phyloP scores from a whole-genome alignment of 352 stramenopile species.

The Salisapilia sapeloensis region DNA sequence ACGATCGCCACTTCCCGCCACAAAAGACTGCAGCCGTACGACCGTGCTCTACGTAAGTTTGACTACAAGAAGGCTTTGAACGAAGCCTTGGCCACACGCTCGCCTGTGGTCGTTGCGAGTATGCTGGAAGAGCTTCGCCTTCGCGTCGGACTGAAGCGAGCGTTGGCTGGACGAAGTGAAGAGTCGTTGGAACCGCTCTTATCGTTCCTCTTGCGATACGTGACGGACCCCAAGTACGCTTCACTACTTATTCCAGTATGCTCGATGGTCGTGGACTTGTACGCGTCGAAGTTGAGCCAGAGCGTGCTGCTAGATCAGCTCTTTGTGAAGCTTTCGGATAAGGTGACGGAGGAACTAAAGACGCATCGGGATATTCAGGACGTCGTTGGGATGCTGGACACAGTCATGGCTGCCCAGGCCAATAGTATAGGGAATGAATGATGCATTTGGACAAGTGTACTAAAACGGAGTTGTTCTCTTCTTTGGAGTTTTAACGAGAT shows the following conservation, averaged over 20 bases:
- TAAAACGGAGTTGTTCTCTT: conserved; percentile 8
- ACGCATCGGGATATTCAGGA: conserved; percentile 74
- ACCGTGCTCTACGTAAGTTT: conserved; percentile 88
- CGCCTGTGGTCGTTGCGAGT: conserved; percentile 82
- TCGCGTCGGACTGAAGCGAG: conserved; percentile 79
- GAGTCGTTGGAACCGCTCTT: conserved; percentile 89
- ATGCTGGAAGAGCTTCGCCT: conserved; percentile 92
- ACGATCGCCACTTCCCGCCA: conserved; percentile 68
- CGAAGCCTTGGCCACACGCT: conserved; percentile 83
- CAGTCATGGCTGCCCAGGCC: conserved; percentile 72
- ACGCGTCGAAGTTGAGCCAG: conserved; percentile 83
- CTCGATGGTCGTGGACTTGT: conserved; percentile 87
- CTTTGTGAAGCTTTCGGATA: conserved; percentile 85
- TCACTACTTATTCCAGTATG: conserved; percentile 85
- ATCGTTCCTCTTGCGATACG: conserved; percentile 90
- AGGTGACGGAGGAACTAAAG: conserved; percentile 70
- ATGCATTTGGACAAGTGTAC: conserved; percentile 5
- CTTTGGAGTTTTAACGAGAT: conserved; percentile 27
- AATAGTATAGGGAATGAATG: conserved; percentile 20
- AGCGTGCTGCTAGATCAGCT: conserved; percentile 87
- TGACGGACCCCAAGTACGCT: conserved; percentile 89
- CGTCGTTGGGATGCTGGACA: conserved; percentile 83
- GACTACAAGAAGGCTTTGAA: conserved; percentile 93
- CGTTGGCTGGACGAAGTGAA: conserved; percentile 86
- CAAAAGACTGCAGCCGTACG: conserved; percentile 85